Conservation (phyloP, 2,329 filamentous ascomycete species). For the Apiospora koreana region DNA sequence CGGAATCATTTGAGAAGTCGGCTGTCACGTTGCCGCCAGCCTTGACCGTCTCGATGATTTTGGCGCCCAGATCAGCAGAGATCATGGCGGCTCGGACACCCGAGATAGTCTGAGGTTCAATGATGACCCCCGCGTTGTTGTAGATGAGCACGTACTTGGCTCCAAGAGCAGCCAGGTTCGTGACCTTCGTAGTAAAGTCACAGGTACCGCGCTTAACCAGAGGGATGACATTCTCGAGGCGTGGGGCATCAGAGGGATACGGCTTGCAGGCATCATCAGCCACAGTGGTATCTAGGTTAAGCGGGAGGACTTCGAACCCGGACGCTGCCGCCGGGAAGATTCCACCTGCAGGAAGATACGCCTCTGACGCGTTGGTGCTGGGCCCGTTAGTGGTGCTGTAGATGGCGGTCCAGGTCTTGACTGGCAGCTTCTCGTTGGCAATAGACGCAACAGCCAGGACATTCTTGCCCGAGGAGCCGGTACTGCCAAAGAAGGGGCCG, state of each 20-base stretch:
- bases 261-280: conserved; percentile 30
- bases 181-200: conserved; percentile 27
- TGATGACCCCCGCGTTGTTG: conserved; percentile 26
- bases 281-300: conserved; percentile 28
- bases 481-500: conserved; percentile 48
- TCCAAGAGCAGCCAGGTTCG: conserved; percentile 28
- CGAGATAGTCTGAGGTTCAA: conserved; percentile 14
- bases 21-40: conserved; percentile 30
- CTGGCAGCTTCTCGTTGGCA: conserved; percentile 29
- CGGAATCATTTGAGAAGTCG: conserved; percentile 30
- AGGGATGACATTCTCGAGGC: conserved; percentile 25
- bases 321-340: conserved; percentile 36
- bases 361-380: conserved; percentile 25
- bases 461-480: conserved; percentile 42
- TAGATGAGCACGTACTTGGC: conserved; percentile 33
- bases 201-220: conserved; percentile 37
- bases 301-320: conserved; percentile 32
- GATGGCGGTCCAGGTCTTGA: conserved; percentile 31
- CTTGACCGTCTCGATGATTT: conserved; percentile 28
- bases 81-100: conserved; percentile 21
- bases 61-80: conserved; percentile 22
- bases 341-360: conserved; percentile 36
- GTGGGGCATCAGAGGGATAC: conserved; percentile 23
- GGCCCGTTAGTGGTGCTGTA: conserved; percentile 27
- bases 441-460: conserved; percentile 47